Conservation (phyloP, 768 basidiomycete genomes). For the Termitomyces sp. region DNA sequence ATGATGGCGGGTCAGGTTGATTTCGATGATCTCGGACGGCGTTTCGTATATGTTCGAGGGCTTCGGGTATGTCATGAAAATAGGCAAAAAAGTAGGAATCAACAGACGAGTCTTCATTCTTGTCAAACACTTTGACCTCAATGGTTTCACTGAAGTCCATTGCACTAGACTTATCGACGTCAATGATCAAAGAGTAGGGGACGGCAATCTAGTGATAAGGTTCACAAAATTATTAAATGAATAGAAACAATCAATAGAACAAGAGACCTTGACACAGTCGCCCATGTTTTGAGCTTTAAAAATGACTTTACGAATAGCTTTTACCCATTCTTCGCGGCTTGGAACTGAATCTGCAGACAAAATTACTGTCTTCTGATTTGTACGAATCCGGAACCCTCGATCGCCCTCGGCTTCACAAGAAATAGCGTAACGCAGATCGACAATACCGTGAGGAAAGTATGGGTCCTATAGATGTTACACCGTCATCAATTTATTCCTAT, state of each 20-base stretch:
- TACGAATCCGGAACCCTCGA: slow-evolving; percentile 77
- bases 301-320: slow-evolving; percentile 88
- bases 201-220: slow-evolving; percentile 67
- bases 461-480: slow-evolving; percentile 60
- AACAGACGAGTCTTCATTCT: slow-evolving; percentile 68
- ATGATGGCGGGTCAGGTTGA: slow-evolving; percentile 22
- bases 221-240: not conserved
- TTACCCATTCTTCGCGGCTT: slow-evolving; percentile 93
- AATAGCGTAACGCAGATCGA: slow-evolving; percentile 92
- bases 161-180: slow-evolving; percentile 82
- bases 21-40: slow-evolving; percentile 58
- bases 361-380: slow-evolving; percentile 70
- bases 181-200: slow-evolving; percentile 83
- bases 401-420: slow-evolving; percentile 79
- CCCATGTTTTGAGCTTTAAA: slow-evolving; percentile 97
- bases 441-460: slow-evolving; percentile 91
- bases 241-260: not conserved
- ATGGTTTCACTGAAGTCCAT: slow-evolving; percentile 97
- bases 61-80: slow-evolving; percentile 74
- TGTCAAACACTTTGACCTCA: slow-evolving; percentile 88
- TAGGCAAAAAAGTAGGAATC: slow-evolving; percentile 96
- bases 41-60: slow-evolving; percentile 78
- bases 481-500: not conserved
- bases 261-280: slow-evolving; percentile 82
- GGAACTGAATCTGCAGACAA: slow-evolving; percentile 77